Evolutionary conservation across 164 flowering plant species (phyloP), one percentile per base, ranked within the genome.

Genomic region (Annona cherimola): DNA sequence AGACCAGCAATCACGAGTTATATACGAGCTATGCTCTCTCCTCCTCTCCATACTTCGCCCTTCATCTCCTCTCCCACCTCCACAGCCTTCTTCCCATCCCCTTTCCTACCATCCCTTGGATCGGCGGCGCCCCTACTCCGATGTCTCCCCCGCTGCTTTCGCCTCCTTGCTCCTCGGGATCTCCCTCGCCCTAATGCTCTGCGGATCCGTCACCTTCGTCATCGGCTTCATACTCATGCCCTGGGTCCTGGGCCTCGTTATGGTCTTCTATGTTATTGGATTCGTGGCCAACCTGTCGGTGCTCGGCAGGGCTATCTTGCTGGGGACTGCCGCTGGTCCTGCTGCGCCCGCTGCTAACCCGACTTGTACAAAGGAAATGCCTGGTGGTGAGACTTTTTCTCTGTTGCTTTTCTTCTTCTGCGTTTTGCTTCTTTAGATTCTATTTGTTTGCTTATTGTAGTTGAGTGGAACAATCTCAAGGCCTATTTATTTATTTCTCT

Each of bases 161-260:
- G 98, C 96, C 1, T 91, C 91, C 44, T 68, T 95, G 85, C 77
- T 95, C n/a, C 77, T 95, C 3, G 99, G 99, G 67, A 77, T 91
- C 0, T 90, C 99, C 6, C 40, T 91, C 26, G 79, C 99, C 5
- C 66, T 95, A 84, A 95, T 95, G 98, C 81, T 95, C 4, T 95
- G 97, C 71, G 99, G 99, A 67, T 93, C 98, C 42, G 89, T 95
- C 16, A 95, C 99, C 3, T 91, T 95, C 71, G 83, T 95, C 64
- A 85, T 95, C 40, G 99, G 99, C 6, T 90, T 95, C 77, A 68
- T 95, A 55, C 75, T 95, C 86, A 89, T 95, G 97, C 99, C 99
- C 12, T 95, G 99, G 98, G 97, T 95, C 42, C 76, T 95, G 66
- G 96, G 93, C 4, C 71, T 91, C 78, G 80, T 95, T 6, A 80